Conservation (phyloP, 2,329 filamentous ascomycete species). For the Aphanocladium album region DNA sequence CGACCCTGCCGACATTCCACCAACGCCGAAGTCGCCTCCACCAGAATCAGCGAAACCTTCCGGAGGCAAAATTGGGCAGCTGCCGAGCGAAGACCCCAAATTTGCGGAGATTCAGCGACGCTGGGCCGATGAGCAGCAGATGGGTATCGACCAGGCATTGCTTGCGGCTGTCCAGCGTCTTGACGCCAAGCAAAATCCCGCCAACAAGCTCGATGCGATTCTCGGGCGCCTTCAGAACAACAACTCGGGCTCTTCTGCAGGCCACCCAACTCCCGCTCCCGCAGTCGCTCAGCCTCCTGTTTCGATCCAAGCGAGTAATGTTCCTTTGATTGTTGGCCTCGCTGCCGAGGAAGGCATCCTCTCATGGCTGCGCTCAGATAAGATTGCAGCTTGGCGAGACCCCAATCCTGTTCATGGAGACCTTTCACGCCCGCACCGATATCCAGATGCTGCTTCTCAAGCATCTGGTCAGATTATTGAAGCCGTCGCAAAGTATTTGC, state of each 20-base stretch:
- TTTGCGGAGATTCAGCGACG: constrained; percentile 46
- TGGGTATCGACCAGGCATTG: constrained; percentile 38
- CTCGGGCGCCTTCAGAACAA: constrained; percentile 29
- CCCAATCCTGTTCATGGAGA: constrained; percentile 33
- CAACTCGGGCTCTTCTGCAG: constrained; percentile 11
- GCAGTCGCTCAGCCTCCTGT: background rate
- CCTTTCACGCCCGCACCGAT: constrained; percentile 29
- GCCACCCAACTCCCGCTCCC: background rate
- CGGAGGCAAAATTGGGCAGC: constrained; percentile 26
- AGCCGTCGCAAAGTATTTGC: constrained; percentile 35
- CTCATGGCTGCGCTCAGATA: constrained; percentile 39
- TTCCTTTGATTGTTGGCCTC: constrained; percentile 27
- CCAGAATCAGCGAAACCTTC: constrained; percentile 27
- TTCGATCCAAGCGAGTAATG: constrained; percentile 16
- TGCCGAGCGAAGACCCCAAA: constrained; percentile 36
- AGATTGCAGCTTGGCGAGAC: constrained; percentile 39
- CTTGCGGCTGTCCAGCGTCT: constrained; percentile 41
- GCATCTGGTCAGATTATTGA: constrained; percentile 40
- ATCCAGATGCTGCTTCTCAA: constrained; percentile 39
- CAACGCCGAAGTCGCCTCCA: constrained; percentile 50
- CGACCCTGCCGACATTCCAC: constrained; percentile 48
- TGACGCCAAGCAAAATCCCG: constrained; percentile 31
- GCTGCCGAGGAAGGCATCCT: constrained; percentile 38
- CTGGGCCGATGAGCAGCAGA: constrained; percentile 41
- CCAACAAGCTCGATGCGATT: constrained; percentile 36